Evolutionary conservation across 192 early-diverging fungal species (phyloP).

Genomic region (Coemansia reversa): DNA sequence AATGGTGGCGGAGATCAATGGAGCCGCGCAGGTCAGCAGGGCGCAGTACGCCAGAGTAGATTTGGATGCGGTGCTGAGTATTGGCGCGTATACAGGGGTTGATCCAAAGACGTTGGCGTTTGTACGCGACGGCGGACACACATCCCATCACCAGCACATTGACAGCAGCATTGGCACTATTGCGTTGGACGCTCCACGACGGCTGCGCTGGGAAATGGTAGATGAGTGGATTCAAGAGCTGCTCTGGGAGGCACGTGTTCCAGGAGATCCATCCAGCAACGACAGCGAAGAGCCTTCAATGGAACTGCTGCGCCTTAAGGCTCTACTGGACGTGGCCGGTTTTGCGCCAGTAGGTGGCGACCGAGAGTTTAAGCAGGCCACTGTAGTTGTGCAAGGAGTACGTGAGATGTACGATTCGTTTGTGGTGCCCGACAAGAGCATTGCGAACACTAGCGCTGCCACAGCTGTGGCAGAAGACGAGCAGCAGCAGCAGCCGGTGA

Average conservation of each 20-base stretch:
- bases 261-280: slow-evolving; percentile 10
- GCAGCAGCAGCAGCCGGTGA: background rate
- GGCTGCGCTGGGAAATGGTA: slow-evolving; percentile 54
- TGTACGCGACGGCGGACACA: background rate
- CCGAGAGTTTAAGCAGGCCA: slow-evolving; percentile 13
- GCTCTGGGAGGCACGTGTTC: slow-evolving; percentile 62
- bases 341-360: slow-evolving; percentile 38
- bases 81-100: slow-evolving; percentile 50
- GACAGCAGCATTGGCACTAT: slow-evolving; percentile 59
- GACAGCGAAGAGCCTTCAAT: slow-evolving; percentile 13
- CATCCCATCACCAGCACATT: slow-evolving; percentile 30
- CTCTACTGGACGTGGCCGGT: slow-evolving; percentile 48
- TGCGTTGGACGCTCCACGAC: slow-evolving; percentile 53
- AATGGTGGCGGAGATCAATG: slow-evolving; percentile 39
- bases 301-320: slow-evolving; percentile 63
- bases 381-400: slow-evolving; percentile 63
- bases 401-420: slow-evolving; percentile 64
- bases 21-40: slow-evolving; percentile 20
- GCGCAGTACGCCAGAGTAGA: slow-evolving; percentile 42
- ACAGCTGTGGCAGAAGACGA: background rate
- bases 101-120: slow-evolving; percentile 26
- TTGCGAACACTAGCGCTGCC: background rate
- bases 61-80: slow-evolving; percentile 55
- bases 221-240: slow-evolving; percentile 79
- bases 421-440: slow-evolving; percentile 23